Base-by-base conservation (phyloP, 768 basidiomycete genomes). In the Mycena filopes region DNA sequence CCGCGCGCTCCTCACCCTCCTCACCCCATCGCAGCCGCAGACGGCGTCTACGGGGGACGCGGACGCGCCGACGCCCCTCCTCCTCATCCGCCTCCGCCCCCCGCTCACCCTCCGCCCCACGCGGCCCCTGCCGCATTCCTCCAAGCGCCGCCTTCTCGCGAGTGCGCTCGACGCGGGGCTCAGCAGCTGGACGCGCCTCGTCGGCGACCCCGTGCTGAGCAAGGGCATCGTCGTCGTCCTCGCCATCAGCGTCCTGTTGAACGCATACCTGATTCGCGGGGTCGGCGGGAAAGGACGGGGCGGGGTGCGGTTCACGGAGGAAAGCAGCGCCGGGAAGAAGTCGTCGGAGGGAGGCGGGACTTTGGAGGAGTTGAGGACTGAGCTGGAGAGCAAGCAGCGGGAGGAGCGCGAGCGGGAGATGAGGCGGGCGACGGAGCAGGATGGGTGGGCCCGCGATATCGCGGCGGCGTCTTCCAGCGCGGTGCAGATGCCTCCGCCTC, bases 171-270 rank as follows among this genome's bases (percentile, higher is more conserved):
- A 80, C 45, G 85, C 25, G 12, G 33, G 21, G 38, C 53, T 65
- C 21, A 42, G 33, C 21, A 46, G 87, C 4, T 98, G 96, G 96
- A 94, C 94, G 11, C 80, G 82, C 16, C 89, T 98, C 68, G 95
- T 98, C 54, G 95, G 95, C 40, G 97, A 99, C 73, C 97, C 97
- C 1, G 87, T 98, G 54, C 79, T 99, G 66, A 90, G 88, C 72
- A 99, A 99, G 80, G 96, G 94, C 92, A 96, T 99, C 74, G 93
- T 98, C 51, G 84, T 94, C 60, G 83, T 93, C 18, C 87, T 99
- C 25, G 92, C 89, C 3, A 85, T 97, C 64, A 93, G 91, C 63
- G 91, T 98, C 62, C 86, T 90, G 60, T 82, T 99, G 61, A 99
- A 99, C 67, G 96, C 96, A 4, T 98, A 94, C 74, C 83, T 98